phyloP scores from a whole-genome alignment of 2,329 filamentous ascomycete genomes.

The Neopestalotiopsis sp. region DNA sequence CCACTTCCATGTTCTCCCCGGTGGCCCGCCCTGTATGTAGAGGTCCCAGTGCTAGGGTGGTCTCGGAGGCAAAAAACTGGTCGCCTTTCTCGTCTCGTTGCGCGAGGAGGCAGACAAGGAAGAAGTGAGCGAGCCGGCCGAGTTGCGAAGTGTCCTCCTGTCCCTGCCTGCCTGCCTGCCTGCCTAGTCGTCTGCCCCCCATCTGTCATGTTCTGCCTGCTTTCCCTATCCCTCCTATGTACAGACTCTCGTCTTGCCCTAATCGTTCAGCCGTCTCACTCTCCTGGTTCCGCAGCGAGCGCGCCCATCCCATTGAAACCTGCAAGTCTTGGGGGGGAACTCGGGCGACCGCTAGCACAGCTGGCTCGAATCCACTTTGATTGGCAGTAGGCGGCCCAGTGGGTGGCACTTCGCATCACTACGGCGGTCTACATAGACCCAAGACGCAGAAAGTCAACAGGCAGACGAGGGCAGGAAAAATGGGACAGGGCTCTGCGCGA shows the following conservation, averaged over 20 bases:
- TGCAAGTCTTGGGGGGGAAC: conserved; percentile 7
- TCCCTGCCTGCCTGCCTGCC: neutral
- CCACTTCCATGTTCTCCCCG: neutral
- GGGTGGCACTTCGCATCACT: neutral
- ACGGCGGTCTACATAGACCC: conserved; percentile 6
- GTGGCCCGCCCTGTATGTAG: neutral
- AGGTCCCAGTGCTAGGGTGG: neutral
- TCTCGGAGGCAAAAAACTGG: neutral
- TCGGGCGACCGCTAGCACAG: neutral
- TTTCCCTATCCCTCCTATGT: neutral
- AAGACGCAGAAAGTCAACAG: conserved; percentile 9
- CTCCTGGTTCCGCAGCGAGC: neutral
- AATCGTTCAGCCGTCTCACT: neutral
- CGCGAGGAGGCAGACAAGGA: neutral
- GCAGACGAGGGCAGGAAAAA: neutral
- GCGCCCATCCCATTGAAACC: conserved; percentile 6
- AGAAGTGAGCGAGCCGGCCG: neutral
- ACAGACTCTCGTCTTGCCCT: neutral
- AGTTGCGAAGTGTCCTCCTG: neutral
- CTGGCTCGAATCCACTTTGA: conserved; percentile 8
- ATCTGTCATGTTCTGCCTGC: neutral
- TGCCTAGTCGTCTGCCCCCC: neutral
- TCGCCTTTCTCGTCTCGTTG: neutral
- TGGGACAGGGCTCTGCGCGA: neutral
- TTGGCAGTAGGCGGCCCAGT: conserved; percentile 4